Evolutionary conservation across 2,329 filamentous ascomycete species (phyloP), one percentile per base, ranked within the genome.

Genomic region (Pleurostoma richardsiae): DNA sequence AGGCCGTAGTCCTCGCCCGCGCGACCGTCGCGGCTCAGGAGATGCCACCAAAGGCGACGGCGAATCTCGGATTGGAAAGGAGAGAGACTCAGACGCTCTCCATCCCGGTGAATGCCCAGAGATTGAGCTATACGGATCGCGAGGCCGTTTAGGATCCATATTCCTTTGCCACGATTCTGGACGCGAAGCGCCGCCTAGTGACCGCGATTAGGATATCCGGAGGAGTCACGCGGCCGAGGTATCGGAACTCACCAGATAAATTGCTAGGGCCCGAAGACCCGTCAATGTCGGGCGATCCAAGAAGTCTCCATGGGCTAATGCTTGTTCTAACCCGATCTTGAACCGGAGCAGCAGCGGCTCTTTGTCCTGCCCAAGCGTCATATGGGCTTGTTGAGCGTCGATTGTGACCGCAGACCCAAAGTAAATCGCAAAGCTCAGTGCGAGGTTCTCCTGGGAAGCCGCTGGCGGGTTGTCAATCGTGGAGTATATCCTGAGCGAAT

Each of bases 11-110:
- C 48, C 39, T 47, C 48, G 2, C 44, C 45, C 5, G 41, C 44
- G 4, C 44, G 48, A 7, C 41, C 46, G 47, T 82, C 79, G 1
- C 77, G 65, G 1, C 72, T 69, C 39, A 74, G 72, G 1, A 83
- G 64, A 48, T 74, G 71, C 73, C 76, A 79, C 76, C 76, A 79
- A 5, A 79, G 59, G 10, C 76, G 63, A 27, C 76, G 68, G 2
- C 76, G 68, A 58, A 79, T 73, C 54, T 80, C 77, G n/a, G 73
- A 66, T 45, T 80, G 73, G 46, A 80, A 76, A 0, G 76, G 71
- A 3, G 68, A 56, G 1, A 80, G 64, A 27, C 65, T 64, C 51
- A 79, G 79, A 48, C 77, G 68, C 28, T 62, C 10, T 11, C 63
- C 66, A 42, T 72, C 66, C 3, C 63, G 60, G 33, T 70, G 62